These are phyloP conservation scores for Cunninghamia lanceolata DNA, from an alignment of 75 land plant genomes.

Conservation along the genomic window DNA sequence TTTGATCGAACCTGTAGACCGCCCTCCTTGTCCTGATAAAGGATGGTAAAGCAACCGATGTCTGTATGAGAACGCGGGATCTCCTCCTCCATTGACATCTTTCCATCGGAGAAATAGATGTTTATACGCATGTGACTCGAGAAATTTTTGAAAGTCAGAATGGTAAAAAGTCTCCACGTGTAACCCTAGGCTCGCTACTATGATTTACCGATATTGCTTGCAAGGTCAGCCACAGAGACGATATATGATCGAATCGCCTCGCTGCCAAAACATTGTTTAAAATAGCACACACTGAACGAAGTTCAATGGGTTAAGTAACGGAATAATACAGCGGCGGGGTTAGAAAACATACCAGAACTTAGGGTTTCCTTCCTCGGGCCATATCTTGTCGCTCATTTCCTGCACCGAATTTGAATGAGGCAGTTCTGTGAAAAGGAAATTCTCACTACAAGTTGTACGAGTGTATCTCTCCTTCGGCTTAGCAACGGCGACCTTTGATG, in stretches of 20 bases:
- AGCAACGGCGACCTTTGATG: not conserved
- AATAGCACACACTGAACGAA: not conserved
- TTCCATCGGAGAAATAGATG: not conserved
- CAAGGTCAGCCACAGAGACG: not conserved
- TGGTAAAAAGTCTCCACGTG: not conserved
- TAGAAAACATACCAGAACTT: not conserved
- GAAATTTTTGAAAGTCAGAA: not conserved
- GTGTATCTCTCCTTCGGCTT: conserved; percentile 1
- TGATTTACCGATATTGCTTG: not conserved
- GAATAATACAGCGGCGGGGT: not conserved
- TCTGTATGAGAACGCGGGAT: conserved; percentile 1
- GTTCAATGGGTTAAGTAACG: not conserved
- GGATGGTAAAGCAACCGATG: conserved; percentile 1
- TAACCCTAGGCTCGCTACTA: not conserved
- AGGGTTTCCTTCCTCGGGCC: not conserved
- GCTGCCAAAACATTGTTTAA: not conserved
- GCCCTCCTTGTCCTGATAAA: not conserved
- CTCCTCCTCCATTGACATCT: not conserved
- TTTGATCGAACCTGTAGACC: conserved; percentile 8
- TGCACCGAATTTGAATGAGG: not conserved
- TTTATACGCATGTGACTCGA: not conserved
- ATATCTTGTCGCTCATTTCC: not conserved
- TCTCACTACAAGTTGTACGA: not conserved
- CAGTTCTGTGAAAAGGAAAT: not conserved
- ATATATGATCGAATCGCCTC: not conserved